Conservation (phyloP, 768 basidiomycete species). For the Podaxis rugospora region DNA sequence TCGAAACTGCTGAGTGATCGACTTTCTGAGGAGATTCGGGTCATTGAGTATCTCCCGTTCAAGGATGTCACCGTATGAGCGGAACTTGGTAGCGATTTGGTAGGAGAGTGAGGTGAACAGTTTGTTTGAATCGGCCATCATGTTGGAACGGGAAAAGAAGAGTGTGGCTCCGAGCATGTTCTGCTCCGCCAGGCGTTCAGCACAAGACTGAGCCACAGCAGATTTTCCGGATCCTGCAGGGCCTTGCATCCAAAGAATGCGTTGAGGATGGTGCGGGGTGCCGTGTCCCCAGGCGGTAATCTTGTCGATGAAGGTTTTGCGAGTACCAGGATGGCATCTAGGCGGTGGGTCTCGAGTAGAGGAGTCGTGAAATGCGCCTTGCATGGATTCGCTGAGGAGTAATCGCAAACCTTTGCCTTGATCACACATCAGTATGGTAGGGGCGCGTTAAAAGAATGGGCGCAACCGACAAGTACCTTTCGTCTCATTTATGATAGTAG, state of each 20-base stretch:
- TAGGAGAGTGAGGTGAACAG: not conserved
- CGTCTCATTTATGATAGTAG: too few species aligned
- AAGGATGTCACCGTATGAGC: not conserved
- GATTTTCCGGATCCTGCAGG: slow-evolving; percentile 2
- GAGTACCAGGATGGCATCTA: not conserved
- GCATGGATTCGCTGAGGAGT: not conserved
- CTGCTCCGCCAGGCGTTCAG: not conserved
- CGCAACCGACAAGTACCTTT: too few species aligned
- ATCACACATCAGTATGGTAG: too few species aligned
- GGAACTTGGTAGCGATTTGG: not conserved
- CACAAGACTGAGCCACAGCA: not conserved
- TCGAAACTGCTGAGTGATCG: not conserved
- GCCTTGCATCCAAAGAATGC: not conserved
- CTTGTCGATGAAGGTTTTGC: not conserved
- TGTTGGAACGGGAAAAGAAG: slow-evolving; percentile 1
- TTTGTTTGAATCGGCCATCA: not conserved
- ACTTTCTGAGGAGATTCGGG: not conserved
- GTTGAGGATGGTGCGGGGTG: not conserved
- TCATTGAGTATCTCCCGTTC: not conserved
- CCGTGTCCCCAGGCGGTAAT: not conserved
- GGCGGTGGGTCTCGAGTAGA: not conserved
- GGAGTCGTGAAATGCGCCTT: not conserved
- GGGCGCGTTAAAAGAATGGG: too few species aligned
- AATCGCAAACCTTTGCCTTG: not conserved
- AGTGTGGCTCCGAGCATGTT: not conserved